Conservation (phyloP, 192 early-diverging fungal genomes). For the Helicostylum pulchrum region DNA sequence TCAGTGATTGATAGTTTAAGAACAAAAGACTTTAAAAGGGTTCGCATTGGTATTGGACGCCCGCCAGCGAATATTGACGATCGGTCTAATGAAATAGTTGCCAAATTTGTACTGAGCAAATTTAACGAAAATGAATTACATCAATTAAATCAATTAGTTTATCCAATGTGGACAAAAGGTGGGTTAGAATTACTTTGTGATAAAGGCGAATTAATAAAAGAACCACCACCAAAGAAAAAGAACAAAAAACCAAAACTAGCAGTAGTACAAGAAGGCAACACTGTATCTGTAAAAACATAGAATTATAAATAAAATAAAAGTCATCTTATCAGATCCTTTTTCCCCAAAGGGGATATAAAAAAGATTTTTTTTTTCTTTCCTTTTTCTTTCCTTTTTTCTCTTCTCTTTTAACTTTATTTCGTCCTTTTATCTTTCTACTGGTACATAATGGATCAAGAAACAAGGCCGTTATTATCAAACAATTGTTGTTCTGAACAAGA, state of each 20-base stretch:
- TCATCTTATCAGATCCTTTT: too few relatives aligned
- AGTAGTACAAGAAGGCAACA: too few relatives aligned
- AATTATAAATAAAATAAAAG: too few relatives aligned
- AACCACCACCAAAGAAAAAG: constrained; percentile 12
- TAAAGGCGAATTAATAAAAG: constrained; percentile 18
- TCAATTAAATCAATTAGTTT: constrained; percentile 43
- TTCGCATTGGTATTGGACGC: constrained; percentile 71
- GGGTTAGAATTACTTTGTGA: constrained; percentile 11
- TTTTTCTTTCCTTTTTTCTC: not conserved
- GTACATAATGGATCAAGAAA: too few relatives aligned
- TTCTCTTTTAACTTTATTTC: too few relatives aligned
- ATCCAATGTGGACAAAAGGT: constrained; percentile 19
- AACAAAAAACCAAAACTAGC: not conserved
- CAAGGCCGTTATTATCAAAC: too few relatives aligned
- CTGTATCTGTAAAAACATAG: too few relatives aligned
- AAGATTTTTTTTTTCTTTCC: not conserved
- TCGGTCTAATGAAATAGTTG: constrained; percentile 42
- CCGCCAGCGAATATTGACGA: constrained; percentile 35
- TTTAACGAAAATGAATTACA: constrained; percentile 51
- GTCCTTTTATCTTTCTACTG: not conserved
- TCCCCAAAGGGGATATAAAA: too few relatives aligned
- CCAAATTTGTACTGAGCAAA: constrained; percentile 54
- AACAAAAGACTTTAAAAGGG: constrained; percentile 52
- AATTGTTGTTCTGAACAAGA: too few relatives aligned
- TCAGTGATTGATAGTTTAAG: constrained; percentile 54